Evolutionary conservation across 805 yeast genomes (phyloP).

Genomic region (Sugiyamaella floridensis): DNA sequence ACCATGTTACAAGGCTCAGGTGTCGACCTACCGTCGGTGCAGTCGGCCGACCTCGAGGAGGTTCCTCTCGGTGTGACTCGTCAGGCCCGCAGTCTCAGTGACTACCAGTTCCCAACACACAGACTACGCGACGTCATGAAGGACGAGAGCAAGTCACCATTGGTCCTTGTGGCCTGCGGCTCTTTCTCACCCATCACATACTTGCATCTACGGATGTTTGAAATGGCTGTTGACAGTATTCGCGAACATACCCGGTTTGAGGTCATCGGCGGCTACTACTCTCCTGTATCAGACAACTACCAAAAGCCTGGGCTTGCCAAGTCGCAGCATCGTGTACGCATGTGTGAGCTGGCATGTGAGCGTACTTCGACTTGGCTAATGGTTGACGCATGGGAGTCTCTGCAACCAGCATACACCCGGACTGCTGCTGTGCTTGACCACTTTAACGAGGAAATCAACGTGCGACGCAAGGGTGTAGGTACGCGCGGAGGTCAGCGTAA

Average conservation of each 20-base stretch:
- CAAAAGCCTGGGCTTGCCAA: conserved; percentile 89
- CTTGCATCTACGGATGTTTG: conserved; percentile 93
- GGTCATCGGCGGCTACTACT: conserved; percentile 92
- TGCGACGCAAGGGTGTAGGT: conserved; percentile 78
- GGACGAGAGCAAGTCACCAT: conserved; percentile 75
- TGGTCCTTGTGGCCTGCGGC: conserved; percentile 96
- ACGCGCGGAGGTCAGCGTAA: conserved; percentile 41
- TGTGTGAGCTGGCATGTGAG: conserved; percentile 98
- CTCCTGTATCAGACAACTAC: conserved; percentile 88
- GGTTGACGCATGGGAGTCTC: conserved; percentile 99
- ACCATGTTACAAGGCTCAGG: conserved; percentile 2
- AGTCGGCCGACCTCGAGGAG: conserved; percentile 91
- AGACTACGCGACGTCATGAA: conserved; percentile 62
- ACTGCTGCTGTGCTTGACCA: conserved; percentile 95
- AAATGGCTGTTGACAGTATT: conserved; percentile 94
- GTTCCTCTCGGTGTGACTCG: conserved; percentile 91
- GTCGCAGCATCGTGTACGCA: conserved; percentile 82
- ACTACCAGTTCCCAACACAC: conserved; percentile 82
- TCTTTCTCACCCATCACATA: conserved; percentile 95
- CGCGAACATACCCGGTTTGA: conserved; percentile 89
- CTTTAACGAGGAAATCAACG: conserved; percentile 89
- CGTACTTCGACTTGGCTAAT: conserved; percentile 94
- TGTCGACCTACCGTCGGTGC: conserved; percentile 29
- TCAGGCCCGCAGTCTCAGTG: conserved; percentile 65
- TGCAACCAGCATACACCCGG: conserved; percentile 84